A percentile compares a stretch with the other conserved stretches of the same genome.
Evolutionary conservation across 2,329 filamentous ascomycete species (phyloP).

Genomic region (Sclerotinia nivalis): DNA sequence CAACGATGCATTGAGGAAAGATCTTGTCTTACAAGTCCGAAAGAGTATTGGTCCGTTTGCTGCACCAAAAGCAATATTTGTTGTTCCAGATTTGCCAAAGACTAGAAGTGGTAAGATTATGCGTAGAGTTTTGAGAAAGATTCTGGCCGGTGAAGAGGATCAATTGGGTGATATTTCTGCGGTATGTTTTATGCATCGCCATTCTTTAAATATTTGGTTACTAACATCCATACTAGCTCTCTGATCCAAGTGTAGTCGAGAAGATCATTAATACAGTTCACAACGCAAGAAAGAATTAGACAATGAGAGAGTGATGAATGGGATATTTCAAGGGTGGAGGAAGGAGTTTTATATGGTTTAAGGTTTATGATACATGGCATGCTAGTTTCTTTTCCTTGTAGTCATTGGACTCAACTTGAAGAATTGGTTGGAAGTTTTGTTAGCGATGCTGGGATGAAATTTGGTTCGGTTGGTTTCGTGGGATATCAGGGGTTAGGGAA

Average conservation of each 20-base stretch:
- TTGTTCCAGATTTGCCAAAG: slow-evolving; percentile 94
- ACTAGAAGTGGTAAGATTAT: slow-evolving; percentile 99
- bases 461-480: not conserved
- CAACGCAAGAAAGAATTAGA: slow-evolving; percentile 36
- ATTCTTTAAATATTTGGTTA: slow-evolving; percentile 24
- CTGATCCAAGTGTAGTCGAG: slow-evolving; percentile 83
- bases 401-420: not conserved
- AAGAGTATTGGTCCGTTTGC: slow-evolving; percentile 98
- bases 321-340: not conserved
- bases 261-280: slow-evolving; percentile 81
- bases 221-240: slow-evolving; percentile 58
- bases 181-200: slow-evolving; percentile 47
- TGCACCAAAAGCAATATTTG: slow-evolving; percentile 87
- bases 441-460: not conserved
- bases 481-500: slow-evolving; percentile 4
- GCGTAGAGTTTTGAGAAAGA: slow-evolving; percentile 95
- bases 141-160: slow-evolving; percentile 94
- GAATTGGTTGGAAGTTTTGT: not conserved
- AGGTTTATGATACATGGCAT: not conserved
- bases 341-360: not conserved
- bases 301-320: not conserved
- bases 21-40: slow-evolving; percentile 89
- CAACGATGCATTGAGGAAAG: slow-evolving; percentile 82
- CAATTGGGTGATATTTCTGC: slow-evolving; percentile 92
- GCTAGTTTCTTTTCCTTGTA: slow-evolving; percentile 1